Base-by-base conservation (phyloP, 2,329 filamentous ascomycete species). In the Neoarthrinium moseri region DNA sequence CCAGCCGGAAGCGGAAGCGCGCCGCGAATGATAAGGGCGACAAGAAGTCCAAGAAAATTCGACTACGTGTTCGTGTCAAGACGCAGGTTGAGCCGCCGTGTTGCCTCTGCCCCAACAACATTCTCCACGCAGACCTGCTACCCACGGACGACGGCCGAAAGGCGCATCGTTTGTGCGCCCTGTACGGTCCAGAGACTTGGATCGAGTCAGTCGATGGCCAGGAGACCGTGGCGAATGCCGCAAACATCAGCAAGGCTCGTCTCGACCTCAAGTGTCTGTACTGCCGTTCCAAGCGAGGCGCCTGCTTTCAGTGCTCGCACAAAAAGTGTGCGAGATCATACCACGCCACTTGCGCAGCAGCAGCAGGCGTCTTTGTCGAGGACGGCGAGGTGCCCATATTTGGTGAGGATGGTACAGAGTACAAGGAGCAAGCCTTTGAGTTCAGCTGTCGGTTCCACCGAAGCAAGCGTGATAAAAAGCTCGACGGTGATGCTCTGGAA, bases 371-470 rank as follows among this genome's bases (percentile, higher is more conserved):
- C 2, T 88, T 95, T 62, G 84, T 96, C 39, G 92, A 99, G 62
- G 83, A 90, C 57, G 89, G 89, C 23, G 83, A 90, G 27, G 84
- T 95, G 23, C 88, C 90, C 0, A 87, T 95, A 2, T 92, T 91
- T 63, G 89, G 86, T 42, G 89, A 95, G 56, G 91, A 96, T 60
- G 91, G 91, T 6, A 90, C 84, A 2, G 91, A 96, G 64, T 96
- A 96, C 66, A 92, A 89, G 55, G 87, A 95, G 56, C 88, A 91
- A 58, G 91, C 87, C 1, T 92, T 95, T 57, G 90, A 96, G 61
- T 91, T 97, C 64, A 90, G 88, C 56, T 99, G 94, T 70, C 89
- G 91, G 49, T 96, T 95, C 69, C 94, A 99, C 65, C 83, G 94
- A 40, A 83, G 87, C 12, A 95, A 94, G 71, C 84, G 94, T 58